phyloP scores from a whole-genome alignment of 305 asterid genomes.

The Fraxinus dipetala region DNA sequence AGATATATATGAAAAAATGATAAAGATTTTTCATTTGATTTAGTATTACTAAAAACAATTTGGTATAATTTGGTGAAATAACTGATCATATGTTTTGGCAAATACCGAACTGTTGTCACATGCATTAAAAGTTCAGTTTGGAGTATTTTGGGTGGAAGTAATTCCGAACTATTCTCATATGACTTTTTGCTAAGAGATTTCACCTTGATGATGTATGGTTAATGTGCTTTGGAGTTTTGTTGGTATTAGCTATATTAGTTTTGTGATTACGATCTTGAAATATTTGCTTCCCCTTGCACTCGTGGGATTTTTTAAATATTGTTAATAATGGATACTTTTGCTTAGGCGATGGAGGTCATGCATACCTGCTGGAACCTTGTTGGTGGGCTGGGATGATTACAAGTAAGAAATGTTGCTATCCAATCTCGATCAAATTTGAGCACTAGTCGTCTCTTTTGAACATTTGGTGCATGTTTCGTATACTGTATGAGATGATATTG shows the following conservation, averaged over 20 bases:
- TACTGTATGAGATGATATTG: background rate
- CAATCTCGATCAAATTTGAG: background rate
- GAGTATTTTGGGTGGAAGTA: background rate
- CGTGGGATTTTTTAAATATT: background rate
- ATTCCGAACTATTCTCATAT: background rate
- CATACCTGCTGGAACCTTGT: conserved; percentile 63
- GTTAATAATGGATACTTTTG: background rate
- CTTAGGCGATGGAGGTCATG: conserved; percentile 74
- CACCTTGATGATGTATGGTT: background rate
- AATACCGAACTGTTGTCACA: background rate
- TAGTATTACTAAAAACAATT: background rate
- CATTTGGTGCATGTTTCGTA: background rate
- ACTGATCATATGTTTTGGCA: background rate
- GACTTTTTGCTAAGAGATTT: background rate
- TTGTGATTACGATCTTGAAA: background rate
- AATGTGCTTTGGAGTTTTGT: background rate
- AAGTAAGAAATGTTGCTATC: conserved; percentile 41
- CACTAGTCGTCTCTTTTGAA: background rate
- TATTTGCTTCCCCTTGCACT: background rate
- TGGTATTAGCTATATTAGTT: background rate
- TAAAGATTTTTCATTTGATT: background rate
- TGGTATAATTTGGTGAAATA: background rate
- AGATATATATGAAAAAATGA: background rate
- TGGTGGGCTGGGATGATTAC: conserved; percentile 82
- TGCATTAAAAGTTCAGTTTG: background rate